phyloP scores from a whole-genome alignment of 257 asterid genomes.

The Ocimum tenuiflorum region DNA sequence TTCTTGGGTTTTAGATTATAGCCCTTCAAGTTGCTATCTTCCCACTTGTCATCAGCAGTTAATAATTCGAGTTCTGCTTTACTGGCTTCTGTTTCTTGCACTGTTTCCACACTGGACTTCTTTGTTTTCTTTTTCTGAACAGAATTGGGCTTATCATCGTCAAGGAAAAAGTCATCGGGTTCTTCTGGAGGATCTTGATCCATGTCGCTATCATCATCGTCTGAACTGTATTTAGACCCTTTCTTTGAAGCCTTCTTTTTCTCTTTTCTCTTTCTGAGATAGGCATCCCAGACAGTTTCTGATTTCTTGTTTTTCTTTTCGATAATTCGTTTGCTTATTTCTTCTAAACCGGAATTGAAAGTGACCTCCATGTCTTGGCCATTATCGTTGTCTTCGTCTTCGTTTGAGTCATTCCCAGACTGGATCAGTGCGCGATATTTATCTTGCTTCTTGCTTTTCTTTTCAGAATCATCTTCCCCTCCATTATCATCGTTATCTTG shows the following conservation, averaged over 20 bases:
- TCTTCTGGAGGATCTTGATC: conserved; percentile 43
- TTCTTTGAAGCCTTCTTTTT: conserved; percentile 58
- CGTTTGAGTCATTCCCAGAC: conserved; percentile 62
- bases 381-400: conserved; percentile 41
- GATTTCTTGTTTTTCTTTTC: conserved; percentile 80
- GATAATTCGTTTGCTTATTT: conserved; percentile 67
- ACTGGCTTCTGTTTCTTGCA: conserved; percentile 58
- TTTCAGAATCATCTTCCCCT: conserved; percentile 32
- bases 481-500: conserved; percentile 40
- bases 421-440: conserved; percentile 59
- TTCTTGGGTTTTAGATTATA: conserved; percentile 66
- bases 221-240: conserved; percentile 59
- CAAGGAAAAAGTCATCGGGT: conserved; percentile 70
- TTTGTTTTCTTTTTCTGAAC: conserved; percentile 23
- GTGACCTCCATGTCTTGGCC: conserved; percentile 88
- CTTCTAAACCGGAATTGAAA: conserved; percentile 73
- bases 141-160: conserved; percentile 34
- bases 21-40: conserved; percentile 58
- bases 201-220: conserved; percentile 46
- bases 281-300: conserved; percentile 82
- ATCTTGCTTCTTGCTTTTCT: conserved; percentile 42
- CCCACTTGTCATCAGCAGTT: conserved; percentile 61
- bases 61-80: conserved; percentile 84
- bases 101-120: conserved; percentile 29
- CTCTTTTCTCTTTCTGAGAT: conserved; percentile 61